phyloP scores from a whole-genome alignment of 345 rosid genomes.

The Rhodamnia argentea region DNA sequence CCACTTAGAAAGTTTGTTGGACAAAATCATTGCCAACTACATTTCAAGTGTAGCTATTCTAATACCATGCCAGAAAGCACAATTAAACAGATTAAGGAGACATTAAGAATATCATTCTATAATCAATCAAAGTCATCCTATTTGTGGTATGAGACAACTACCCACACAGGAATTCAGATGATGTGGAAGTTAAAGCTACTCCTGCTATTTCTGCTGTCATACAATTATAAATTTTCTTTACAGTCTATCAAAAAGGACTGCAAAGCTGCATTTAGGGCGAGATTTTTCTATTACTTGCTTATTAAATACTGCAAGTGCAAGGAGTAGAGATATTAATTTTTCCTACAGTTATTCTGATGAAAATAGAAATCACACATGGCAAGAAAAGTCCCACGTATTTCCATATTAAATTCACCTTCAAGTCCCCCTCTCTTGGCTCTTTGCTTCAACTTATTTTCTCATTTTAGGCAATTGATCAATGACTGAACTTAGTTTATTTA shows the following conservation, averaged over 20 bases:
- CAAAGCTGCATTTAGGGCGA: neutral
- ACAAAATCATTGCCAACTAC: neutral
- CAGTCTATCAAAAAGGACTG: neutral
- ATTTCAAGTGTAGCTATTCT: neutral
- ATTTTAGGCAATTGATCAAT: neutral
- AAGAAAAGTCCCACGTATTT: neutral
- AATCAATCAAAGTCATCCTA: neutral
- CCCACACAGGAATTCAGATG: neutral
- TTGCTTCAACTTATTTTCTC: neutral
- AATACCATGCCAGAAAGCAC: neutral
- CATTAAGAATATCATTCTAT: neutral
- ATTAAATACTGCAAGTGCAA: neutral
- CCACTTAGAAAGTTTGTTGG: neutral
- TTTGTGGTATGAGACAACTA: neutral
- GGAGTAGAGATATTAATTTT: neutral
- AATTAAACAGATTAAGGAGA: neutral
- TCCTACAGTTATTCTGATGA: neutral
- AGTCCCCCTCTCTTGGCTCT: neutral
- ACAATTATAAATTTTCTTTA: neutral
- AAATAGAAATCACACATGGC: neutral
- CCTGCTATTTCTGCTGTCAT: neutral
- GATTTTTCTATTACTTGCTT: neutral
- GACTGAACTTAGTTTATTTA: neutral
- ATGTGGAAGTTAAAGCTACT: neutral
- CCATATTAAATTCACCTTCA: neutral